Conservation (phyloP, 192 early-diverging fungal species). For the Anaeromyces robustus region DNA sequence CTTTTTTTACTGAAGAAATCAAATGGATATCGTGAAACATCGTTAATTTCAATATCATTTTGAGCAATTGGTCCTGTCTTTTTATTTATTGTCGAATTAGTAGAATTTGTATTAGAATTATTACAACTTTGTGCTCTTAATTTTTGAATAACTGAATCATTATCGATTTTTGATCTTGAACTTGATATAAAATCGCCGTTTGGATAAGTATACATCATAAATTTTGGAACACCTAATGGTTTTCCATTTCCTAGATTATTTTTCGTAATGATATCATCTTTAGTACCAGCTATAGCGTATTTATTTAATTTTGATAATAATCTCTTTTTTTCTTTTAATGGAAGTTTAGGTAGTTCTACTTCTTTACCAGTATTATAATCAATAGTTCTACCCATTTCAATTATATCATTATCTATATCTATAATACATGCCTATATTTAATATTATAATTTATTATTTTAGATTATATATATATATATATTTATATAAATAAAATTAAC, state of each 20-base stretch:
- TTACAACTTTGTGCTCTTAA: background rate
- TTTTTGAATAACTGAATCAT: background rate
- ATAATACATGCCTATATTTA: background rate
- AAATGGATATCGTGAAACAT: background rate
- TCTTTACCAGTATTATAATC: background rate
- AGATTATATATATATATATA: background rate
- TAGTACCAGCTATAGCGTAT: background rate
- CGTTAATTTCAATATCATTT: background rate
- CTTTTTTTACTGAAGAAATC: background rate
- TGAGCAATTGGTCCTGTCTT: background rate
- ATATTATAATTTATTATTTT: no score
- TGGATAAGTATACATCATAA: background rate
- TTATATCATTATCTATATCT: background rate
- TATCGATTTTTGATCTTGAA: background rate
- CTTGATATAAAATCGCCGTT: background rate
- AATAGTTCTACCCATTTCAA: background rate
- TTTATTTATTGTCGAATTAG: background rate
- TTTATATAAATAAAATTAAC: no score
- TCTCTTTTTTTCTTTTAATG: background rate
- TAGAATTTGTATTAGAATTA: background rate
- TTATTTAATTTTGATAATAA: background rate
- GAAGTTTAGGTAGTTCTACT: background rate
- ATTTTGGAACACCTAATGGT: background rate
- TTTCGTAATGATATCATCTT: background rate
- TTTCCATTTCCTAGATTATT: background rate